phyloP scores from a whole-genome alignment of 1,284 basidiomycete species.

The Puccinia polysora region DNA sequence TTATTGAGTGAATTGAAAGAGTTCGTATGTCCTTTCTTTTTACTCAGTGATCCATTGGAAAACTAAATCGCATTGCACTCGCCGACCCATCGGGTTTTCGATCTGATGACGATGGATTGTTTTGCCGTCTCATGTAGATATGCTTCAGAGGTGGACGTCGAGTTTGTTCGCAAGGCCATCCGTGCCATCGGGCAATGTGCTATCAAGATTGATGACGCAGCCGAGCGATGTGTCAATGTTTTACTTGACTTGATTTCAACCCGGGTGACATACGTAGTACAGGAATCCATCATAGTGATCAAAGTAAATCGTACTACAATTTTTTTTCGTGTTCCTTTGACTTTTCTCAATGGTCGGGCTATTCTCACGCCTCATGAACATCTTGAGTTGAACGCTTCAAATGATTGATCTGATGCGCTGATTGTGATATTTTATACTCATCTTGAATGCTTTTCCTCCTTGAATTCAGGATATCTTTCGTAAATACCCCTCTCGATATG shows the following conservation, averaged over 20 bases:
- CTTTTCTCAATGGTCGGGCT: background rate
- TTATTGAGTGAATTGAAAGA: constrained; percentile 94
- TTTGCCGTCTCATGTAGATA: constrained; percentile 64
- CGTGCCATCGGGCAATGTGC: constrained; percentile 94
- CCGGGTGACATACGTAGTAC: constrained; percentile 92
- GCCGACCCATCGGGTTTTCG: background rate
- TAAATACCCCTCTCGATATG: constrained; percentile 92
- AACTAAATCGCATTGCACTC: constrained; percentile 11
- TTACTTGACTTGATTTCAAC: constrained; percentile 84
- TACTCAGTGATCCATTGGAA: background rate
- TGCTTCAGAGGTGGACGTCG: constrained; percentile 94
- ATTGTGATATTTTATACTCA: no score
- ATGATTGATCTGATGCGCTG: background rate
- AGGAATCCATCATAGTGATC: constrained; percentile 94
- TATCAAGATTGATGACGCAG: constrained; percentile 88
- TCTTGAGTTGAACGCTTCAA: no score
- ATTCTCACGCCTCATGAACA: background rate
- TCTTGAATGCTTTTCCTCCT: no score
- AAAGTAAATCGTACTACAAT: constrained; percentile 55
- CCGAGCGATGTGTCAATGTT: constrained; percentile 82
- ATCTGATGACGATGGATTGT: constrained; percentile 1
- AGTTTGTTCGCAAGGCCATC: constrained; percentile 95
- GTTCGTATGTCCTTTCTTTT: constrained; percentile 56
- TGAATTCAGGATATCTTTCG: constrained; percentile 76
- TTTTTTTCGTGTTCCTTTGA: background rate